These are phyloP conservation scores for Oxytropis ochrocephala DNA, from an alignment of 306 rosid genomes.

Conservation along the genomic window DNA sequence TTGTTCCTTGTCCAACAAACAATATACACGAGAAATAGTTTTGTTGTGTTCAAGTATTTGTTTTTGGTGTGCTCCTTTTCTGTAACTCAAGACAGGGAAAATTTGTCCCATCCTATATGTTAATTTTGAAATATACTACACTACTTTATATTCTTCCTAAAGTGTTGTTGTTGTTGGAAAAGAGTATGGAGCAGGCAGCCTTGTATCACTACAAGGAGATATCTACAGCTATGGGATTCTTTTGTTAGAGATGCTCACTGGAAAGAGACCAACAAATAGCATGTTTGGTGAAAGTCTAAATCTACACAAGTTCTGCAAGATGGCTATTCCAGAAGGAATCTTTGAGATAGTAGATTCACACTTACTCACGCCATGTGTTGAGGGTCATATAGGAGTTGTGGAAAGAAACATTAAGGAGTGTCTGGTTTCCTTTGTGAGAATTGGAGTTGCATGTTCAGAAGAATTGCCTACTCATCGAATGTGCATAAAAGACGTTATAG, in stretches of 20 bases:
- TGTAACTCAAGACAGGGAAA: too few species aligned
- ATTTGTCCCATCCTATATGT: too few species aligned
- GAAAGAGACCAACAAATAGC: conserved; percentile 17
- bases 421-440: conserved; percentile 6
- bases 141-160: not conserved
- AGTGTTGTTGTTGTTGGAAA: not conserved
- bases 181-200: conserved; percentile 4
- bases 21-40: too few species aligned
- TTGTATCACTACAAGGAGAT: conserved; percentile 1
- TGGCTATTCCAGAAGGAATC: not conserved
- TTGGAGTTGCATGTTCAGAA: conserved; percentile 29
- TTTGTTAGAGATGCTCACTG: conserved; percentile 10
- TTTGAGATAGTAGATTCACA: not conserved
- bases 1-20: too few species aligned
- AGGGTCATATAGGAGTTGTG: not conserved
- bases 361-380: not conserved
- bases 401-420: not conserved
- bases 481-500: conserved; percentile 1
- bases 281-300: conserved; percentile 1
- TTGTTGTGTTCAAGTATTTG: too few species aligned
- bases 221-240: conserved; percentile 19
- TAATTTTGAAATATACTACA: not conserved
- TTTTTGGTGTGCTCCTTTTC: too few species aligned
- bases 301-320: conserved; percentile 1
- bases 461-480: not conserved